Base-by-base conservation (phyloP, 192 early-diverging fungal genomes). In the Thoreauomyces humboldtii region DNA sequence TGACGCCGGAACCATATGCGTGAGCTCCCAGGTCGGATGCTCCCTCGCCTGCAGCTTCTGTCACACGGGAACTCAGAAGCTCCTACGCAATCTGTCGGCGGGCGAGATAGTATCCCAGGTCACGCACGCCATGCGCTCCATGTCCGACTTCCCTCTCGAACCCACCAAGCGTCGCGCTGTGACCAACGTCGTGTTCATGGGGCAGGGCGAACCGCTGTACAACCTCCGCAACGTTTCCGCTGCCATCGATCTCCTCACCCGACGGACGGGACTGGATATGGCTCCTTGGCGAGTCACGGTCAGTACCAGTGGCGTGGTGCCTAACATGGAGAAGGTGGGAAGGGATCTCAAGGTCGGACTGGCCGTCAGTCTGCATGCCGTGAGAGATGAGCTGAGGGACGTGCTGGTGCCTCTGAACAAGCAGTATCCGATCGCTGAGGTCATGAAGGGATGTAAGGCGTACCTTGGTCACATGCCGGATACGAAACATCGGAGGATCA, bases 121-220 rank as follows among this genome's bases (percentile, higher is more conserved):
- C 21, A 62, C 75, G 58, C 71, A 71, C 50, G 70, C 57, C n/a
- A 50, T 77, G 63, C 31, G 65, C 9, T 24, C 51, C 14, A 63
- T 61, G 5, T 59, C 56, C 12, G 77, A 74, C 56, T 87, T 91
- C 59, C 88, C 88, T 15, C 61, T 83, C 0, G 29, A 34, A 15
- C 59, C 73, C 5, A 55, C 35, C 4, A 69, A 57, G 19, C 42
- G 42, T 1, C 74, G 85, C 35, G 76, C 52, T 1, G 73, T 93
- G 19, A 83, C 81, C 22, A 96, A 96, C 71, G 85, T 94, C 53
- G 93, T 96, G 0, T 90, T 92, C 60, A 96, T 96, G 93, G 92
- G 92, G 25, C 91, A 92, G 72, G 92, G 91, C 12, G 93, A 96
- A 65, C 93, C 93, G 0, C 69, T 93, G 17, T 88, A 88, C 70